Evolutionary conservation across 352 stramenopile genomes (phyloP), one percentile per base, ranked within the genome.

Genomic region (Phytophthora cactorum): DNA sequence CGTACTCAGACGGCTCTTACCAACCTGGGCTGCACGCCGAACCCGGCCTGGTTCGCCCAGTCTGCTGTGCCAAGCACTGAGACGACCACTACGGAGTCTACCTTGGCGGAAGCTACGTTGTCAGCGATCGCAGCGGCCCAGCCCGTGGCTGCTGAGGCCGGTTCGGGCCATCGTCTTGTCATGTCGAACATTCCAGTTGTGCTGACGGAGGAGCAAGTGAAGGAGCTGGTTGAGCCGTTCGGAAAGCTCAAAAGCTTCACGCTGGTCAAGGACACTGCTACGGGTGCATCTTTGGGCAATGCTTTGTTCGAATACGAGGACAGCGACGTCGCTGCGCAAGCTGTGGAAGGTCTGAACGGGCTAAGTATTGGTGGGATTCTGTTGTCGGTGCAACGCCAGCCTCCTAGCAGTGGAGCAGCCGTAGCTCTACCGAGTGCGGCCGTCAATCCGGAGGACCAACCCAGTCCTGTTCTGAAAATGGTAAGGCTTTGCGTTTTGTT

Each of bases 131-230:
- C 65, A 28, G 50, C 38, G 15, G 44, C 47, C 5, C 52, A 63
- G 14, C 17, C 63, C 22, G 45, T 34, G 4, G 32, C 39, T 54
- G 15, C 12, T 36, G 62, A 54, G 43, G 47, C 55, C 7, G 63
- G 59, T 17, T 55, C 50, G 39, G 22, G 12, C 38, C 52, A 34
- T 66, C 70, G 77, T 12, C 65, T 96, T 31, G 61, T 95, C 32
- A 93, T 96, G 87, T 82, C 77, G 10, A 96, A 96, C 57, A 92
- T 96, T 54, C 89, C 89, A 0, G 71, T 89, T 11, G 87, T 93
- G 38, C 59, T 96, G 31, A 68, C 66, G 5, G 89, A 93, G 44
- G 76, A 90, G 5, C 87, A 95, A 77, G 86, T 95, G 29, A 88
- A 88, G 68, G 87, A 96, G 60, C 74, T 96, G 14, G 86, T 95